These are phyloP conservation scores for Suillus brevipes DNA, from an alignment of 768 basidiomycete genomes.

Conservation along the genomic window DNA sequence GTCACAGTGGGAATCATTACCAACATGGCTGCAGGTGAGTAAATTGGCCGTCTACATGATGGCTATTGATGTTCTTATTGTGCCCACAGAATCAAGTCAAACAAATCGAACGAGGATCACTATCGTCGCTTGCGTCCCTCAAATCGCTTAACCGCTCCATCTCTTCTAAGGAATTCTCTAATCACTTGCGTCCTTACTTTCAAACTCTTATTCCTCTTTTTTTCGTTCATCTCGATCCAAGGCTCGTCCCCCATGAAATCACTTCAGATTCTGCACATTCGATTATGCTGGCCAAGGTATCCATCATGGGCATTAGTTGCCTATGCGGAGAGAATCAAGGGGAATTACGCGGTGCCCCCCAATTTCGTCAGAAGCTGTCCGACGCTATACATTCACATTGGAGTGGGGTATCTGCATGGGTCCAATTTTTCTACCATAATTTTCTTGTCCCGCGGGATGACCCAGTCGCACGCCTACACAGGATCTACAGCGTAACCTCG, in stretches of 20 bases:
- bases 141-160: neutral
- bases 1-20: slow-evolving; percentile 3
- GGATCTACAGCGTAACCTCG: neutral
- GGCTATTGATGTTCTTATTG: neutral
- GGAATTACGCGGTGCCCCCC: neutral
- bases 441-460: slow-evolving; percentile 1
- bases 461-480: neutral
- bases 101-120: slow-evolving; percentile 2
- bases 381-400: neutral
- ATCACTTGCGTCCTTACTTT: neutral
- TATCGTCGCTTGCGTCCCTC: neutral
- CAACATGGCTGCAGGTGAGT: slow-evolving; percentile 1
- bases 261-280: slow-evolving; percentile 1
- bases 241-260: slow-evolving; percentile 1
- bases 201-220: slow-evolving; percentile 1
- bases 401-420: neutral
- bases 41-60: neutral
- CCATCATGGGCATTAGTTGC: slow-evolving; percentile 1
- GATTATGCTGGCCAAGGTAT: slow-evolving; percentile 1
- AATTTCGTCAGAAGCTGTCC: slow-evolving; percentile 3
- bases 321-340: slow-evolving; percentile 1
- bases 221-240: slow-evolving; percentile 1
- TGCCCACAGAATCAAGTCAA: neutral
- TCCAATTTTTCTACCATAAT: slow-evolving; percentile 1
- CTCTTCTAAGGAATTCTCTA: slow-evolving; percentile 1